Evolutionary conservation across 495 filamentous ascomycete species (phyloP).

Genomic region (Annulohypoxylon bovei): DNA sequence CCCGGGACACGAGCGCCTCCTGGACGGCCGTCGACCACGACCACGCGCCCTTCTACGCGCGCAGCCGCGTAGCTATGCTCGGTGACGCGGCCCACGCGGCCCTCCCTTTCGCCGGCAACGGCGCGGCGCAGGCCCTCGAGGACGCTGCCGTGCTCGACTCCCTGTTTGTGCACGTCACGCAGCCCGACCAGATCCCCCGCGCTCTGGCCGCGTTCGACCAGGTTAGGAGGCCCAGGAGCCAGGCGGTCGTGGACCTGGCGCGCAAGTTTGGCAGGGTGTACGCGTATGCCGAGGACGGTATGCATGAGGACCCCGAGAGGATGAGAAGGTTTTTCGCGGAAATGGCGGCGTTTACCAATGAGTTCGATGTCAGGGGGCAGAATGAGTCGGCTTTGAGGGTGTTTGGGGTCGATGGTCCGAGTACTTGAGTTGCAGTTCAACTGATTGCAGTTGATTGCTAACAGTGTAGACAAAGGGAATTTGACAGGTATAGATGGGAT

Average conservation of each 20-base stretch:
- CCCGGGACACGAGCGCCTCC: conserved; percentile 46
- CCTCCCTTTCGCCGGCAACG: conserved; percentile 66
- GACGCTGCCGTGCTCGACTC: conserved; percentile 60
- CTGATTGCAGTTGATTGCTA: too few relatives aligned
- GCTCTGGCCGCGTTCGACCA: conserved; percentile 46
- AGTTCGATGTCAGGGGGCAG: conserved; percentile 46
- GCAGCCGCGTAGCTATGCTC: conserved; percentile 60
- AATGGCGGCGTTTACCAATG: conserved; percentile 48
- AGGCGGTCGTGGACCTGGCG: conserved; percentile 47
- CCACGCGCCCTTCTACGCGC: conserved; percentile 60
- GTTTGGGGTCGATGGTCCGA: conserved; percentile 14
- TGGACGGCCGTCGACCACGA: conserved; percentile 59
- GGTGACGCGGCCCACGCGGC: conserved; percentile 71
- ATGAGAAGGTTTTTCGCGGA: conserved; percentile 44
- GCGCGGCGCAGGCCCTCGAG: conserved; percentile 70
- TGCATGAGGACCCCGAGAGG: conserved; percentile 49
- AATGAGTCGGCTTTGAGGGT: conserved; percentile 42
- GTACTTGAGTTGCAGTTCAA: too few relatives aligned
- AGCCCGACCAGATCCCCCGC: conserved; percentile 16
- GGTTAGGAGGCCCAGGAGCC: conserved; percentile 45
- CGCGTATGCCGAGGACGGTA: conserved; percentile 45
- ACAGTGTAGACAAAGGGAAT: background rate
- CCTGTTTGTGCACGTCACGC: conserved; percentile 42
- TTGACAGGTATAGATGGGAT: background rate
- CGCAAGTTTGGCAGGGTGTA: conserved; percentile 49